Percentiles rank a stretch among this genome's conserved stretches.
These are phyloP conservation scores for Carex cristatella DNA, from an alignment of 176 grass and related monocot genomes.

Conservation along the genomic window DNA sequence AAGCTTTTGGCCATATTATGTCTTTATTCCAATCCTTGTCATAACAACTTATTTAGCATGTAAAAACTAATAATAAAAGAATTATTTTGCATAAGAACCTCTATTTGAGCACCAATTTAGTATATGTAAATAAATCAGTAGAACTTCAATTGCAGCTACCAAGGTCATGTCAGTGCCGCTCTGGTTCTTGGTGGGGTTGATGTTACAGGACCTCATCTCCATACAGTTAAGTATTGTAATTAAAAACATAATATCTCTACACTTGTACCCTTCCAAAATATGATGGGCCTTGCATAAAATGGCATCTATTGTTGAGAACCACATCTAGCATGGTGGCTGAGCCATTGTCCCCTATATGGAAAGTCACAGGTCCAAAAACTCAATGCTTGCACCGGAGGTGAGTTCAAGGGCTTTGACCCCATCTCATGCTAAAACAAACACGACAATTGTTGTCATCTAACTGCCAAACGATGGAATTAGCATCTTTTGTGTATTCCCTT, in stretches of 20 bases:
- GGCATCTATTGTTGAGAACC: neutral
- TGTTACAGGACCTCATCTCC: constrained; percentile 79
- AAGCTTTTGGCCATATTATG: neutral
- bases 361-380: no score
- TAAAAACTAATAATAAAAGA: neutral
- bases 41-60: neutral
- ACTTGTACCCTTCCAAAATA: neutral
- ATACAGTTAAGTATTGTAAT: constrained; percentile 51
- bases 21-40: neutral
- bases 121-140: neutral
- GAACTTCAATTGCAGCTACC: constrained; percentile 43
- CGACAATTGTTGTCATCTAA: neutral
- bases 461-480: neutral
- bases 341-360: no score
- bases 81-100: neutral
- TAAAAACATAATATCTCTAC: neutral
- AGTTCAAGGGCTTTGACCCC: no score
- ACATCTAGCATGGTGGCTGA: no score
- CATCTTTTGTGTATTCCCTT: neutral
- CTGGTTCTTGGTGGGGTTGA: constrained; percentile 88
- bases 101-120: neutral
- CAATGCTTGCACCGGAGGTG: no score
- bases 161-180: constrained; percentile 88
- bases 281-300: neutral
- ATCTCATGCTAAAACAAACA: neutral